phyloP scores from a whole-genome alignment of 2,329 filamentous ascomycete genomes.

The Alternaria sp. region DNA sequence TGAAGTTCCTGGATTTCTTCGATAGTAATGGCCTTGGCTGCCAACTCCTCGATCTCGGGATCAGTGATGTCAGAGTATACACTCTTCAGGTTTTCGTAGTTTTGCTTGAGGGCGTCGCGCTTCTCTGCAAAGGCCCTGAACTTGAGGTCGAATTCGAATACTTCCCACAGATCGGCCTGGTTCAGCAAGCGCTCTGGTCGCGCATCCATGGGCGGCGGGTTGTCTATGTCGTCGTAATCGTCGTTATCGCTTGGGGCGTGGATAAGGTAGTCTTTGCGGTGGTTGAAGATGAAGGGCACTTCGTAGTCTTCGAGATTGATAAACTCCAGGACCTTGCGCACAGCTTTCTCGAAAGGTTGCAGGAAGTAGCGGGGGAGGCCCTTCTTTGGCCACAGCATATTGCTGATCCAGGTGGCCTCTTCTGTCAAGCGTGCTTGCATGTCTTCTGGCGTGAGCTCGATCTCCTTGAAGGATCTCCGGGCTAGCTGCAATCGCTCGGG shows the following conservation, averaged over 20 bases:
- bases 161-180: constrained; percentile 93
- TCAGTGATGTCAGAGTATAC: constrained; percentile 68
- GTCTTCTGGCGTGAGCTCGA: constrained; percentile 81
- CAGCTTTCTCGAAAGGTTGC: constrained; percentile 82
- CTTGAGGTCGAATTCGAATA: constrained; percentile 93
- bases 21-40: constrained; percentile 80
- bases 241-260: constrained; percentile 73
- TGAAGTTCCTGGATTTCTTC: constrained; percentile 97
- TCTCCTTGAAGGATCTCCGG: constrained; percentile 83
- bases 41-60: constrained; percentile 78
- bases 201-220: constrained; percentile 75
- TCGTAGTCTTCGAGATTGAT: constrained; percentile 94
- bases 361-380: constrained; percentile 73
- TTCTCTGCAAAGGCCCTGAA: constrained; percentile 93
- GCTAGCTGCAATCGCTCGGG: constrained; percentile 95
- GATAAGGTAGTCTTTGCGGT: constrained; percentile 96
- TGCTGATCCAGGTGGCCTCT: constrained; percentile 90
- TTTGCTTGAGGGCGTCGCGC: constrained; percentile 81
- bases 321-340: constrained; percentile 92
- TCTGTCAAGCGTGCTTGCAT: constrained; percentile 69
- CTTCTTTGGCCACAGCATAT: constrained; percentile 88
- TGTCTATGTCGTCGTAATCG: constrained; percentile 66
- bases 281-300: constrained; percentile 96
- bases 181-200: constrained; percentile 85
- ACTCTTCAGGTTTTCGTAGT: constrained; percentile 73